Conservation (phyloP, 768 basidiomycete genomes). For the Mycena capillaripes region DNA sequence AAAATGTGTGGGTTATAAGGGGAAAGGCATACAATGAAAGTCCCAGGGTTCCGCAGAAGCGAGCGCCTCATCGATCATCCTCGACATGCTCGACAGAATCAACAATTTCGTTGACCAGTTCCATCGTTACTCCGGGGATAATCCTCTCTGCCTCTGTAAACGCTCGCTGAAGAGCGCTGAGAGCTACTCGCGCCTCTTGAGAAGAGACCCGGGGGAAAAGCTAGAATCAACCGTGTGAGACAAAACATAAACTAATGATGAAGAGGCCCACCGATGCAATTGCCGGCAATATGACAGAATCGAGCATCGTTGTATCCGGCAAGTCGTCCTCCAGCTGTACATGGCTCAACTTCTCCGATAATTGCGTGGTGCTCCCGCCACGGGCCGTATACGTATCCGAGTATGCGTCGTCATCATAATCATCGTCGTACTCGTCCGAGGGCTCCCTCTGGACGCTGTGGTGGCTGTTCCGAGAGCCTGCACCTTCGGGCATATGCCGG, state of each 20-base stretch:
- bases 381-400: constrained; percentile 62
- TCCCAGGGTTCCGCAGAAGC: constrained; percentile 16
- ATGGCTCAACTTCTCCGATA: constrained; percentile 58
- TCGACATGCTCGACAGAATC: constrained; percentile 94
- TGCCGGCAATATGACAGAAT: constrained; percentile 96
- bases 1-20: constrained; percentile 32
- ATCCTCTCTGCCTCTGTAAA: constrained; percentile 96
- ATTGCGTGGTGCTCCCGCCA: constrained; percentile 54
- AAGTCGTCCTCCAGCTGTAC: constrained; percentile 70
- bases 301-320: constrained; percentile 92
- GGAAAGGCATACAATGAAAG: constrained; percentile 17
- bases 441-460: constrained; percentile 58
- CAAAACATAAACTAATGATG: not conserved
- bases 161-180: constrained; percentile 89
- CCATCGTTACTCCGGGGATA: constrained; percentile 95
- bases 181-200: constrained; percentile 89
- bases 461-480: constrained; percentile 45
- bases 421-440: constrained; percentile 75
- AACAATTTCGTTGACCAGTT: constrained; percentile 94
- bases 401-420: constrained; percentile 74
- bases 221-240: constrained; percentile 57
- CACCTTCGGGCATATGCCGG: constrained; percentile 60
- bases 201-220: constrained; percentile 93
- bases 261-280: constrained; percentile 85
- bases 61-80: constrained; percentile 68